Evolutionary conservation across 2,329 filamentous ascomycete species (phyloP).

Genomic region (Clonostachys sp.): DNA sequence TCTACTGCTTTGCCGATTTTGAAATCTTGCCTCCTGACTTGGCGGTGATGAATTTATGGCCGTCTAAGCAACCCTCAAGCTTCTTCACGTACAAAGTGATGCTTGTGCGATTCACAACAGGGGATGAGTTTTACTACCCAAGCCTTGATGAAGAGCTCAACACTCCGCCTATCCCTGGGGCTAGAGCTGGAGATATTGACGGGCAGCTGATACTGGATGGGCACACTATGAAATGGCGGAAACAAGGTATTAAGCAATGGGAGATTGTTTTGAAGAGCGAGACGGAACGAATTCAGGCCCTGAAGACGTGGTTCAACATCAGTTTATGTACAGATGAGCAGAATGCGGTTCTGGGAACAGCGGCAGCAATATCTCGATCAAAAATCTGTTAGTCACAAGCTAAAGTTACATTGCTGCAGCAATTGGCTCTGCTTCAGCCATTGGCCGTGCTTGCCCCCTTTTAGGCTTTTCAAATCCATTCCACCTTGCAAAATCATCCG

Average conservation of each 20-base stretch:
- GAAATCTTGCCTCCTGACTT: constrained; percentile 33
- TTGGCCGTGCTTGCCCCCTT: neutral
- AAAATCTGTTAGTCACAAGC: no score
- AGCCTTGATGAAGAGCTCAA: neutral
- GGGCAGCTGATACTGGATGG: neutral
- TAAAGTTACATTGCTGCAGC: no score
- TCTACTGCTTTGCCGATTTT: constrained; percentile 40
- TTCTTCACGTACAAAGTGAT: constrained; percentile 29
- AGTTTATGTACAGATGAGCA: no score
- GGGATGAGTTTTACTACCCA: constrained; percentile 11
- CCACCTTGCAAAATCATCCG: constrained; percentile 30
- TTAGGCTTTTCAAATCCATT: constrained; percentile 12
- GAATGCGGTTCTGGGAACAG: no score
- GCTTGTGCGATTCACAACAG: constrained; percentile 30
- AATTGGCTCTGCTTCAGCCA: no score
- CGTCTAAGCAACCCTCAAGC: constrained; percentile 19
- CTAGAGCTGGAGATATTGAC: constrained; percentile 1
- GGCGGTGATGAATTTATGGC: constrained; percentile 28
- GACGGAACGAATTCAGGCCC: neutral
- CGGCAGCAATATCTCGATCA: no score
- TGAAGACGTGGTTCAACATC: constrained; percentile 1
- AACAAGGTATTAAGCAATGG: neutral
- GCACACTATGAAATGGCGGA: constrained; percentile 1
- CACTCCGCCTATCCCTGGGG: no score
- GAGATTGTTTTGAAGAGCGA: neutral